phyloP scores from a whole-genome alignment of 257 asterid genomes.

The Paraleonurus japonicus region DNA sequence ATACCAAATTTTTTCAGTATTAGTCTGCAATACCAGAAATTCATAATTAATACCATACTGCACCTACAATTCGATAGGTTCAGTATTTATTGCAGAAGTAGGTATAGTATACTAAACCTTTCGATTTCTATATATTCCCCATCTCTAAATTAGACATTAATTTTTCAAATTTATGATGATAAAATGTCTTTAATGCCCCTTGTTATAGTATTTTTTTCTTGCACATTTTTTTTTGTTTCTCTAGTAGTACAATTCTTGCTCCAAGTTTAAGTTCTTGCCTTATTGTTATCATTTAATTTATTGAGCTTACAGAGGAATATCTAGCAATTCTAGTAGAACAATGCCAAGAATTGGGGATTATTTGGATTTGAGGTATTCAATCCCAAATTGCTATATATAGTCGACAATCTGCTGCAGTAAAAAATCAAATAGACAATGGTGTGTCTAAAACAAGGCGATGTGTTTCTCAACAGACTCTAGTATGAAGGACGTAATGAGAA shows the following conservation, averaged over 20 bases:
- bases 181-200: not conserved
- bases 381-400: not conserved
- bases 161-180: not conserved
- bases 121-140: not conserved
- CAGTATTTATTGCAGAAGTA: too few species aligned
- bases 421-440: not conserved
- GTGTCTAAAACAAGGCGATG: not conserved
- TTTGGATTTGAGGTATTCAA: not conserved
- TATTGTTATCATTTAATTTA: not conserved
- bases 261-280: not conserved
- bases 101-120: too few species aligned
- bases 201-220: not conserved
- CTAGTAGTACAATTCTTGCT: not conserved
- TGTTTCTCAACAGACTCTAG: not conserved
- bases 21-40: not conserved
- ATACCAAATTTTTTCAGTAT: too few species aligned
- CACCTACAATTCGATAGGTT: not conserved
- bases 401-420: not conserved
- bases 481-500: not conserved
- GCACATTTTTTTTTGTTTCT: not conserved
- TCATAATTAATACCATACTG: not conserved
- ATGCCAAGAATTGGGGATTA: not conserved
- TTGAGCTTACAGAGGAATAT: not conserved
- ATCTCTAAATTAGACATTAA: not conserved
- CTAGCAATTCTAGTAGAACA: not conserved